Evolutionary conservation across 2,329 filamentous ascomycete species (phyloP).

Genomic region (Lachnum nothofagi): DNA sequence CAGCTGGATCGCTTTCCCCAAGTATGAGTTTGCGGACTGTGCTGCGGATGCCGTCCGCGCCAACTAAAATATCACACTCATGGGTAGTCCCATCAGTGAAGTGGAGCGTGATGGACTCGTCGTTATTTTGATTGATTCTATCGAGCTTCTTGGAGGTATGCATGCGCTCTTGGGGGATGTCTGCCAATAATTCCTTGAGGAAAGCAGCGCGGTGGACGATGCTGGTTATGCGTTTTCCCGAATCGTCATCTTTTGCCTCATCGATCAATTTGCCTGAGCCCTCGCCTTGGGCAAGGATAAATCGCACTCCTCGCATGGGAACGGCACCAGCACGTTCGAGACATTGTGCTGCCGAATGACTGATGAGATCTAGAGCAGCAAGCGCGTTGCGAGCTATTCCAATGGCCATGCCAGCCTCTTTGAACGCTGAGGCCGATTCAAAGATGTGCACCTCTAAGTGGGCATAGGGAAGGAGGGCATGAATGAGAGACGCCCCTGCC

Average conservation of each 20-base stretch:
- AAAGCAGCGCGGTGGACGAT: conserved; percentile 2
- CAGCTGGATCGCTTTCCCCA: background rate
- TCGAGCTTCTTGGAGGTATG: too few relatives aligned
- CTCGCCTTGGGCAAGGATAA: background rate
- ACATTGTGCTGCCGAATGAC: background rate
- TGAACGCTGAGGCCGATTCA: conserved; percentile 1
- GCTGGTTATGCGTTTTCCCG: background rate
- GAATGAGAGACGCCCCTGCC: conserved; percentile 2
- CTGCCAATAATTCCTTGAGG: background rate
- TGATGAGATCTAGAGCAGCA: background rate
- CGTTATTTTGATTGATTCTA: too few relatives aligned
- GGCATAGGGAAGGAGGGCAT: background rate
- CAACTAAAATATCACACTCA: background rate
- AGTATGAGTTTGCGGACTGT: background rate
- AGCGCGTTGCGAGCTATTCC: conserved; percentile 1
- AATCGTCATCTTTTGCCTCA: background rate
- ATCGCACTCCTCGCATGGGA: background rate
- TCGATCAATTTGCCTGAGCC: background rate
- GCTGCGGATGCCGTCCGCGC: background rate
- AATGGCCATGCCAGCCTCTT: background rate
- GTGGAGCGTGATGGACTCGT: too few relatives aligned
- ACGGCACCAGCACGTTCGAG: background rate
- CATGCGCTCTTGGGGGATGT: background rate
- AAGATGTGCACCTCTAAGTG: conserved; percentile 3
- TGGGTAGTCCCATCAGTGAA: too few relatives aligned